Percentiles rank a stretch among this genome's conserved stretches.
phyloP scores from a whole-genome alignment of 2,329 filamentous ascomycete genomes.

The Diplodia scrobiculata region DNA sequence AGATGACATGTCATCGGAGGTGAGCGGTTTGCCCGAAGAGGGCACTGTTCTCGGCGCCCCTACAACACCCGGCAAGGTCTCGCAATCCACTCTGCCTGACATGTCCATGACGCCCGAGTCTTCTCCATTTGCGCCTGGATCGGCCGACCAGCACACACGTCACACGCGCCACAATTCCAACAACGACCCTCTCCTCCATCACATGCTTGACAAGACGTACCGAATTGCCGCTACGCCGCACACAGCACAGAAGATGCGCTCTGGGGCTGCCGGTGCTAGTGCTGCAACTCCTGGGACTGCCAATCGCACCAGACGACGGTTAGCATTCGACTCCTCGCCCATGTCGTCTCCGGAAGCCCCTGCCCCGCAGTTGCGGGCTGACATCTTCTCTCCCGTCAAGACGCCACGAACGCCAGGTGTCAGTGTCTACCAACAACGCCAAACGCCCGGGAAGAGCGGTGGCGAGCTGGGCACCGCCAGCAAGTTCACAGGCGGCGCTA shows the following conservation, averaged over 20 bases:
- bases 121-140: conserved; percentile 56
- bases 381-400: conserved; percentile 42
- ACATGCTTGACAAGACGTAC: conserved; percentile 93
- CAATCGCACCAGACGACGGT: conserved; percentile 32
- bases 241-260: conserved; percentile 50
- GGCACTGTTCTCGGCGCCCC: conserved; percentile 33
- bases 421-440: conserved; percentile 61
- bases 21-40: conserved; percentile 34
- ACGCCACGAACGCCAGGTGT: conserved; percentile 74
- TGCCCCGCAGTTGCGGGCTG: conserved; percentile 78
- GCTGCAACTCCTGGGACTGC: conserved; percentile 81
- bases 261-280: conserved; percentile 9
- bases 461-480: neutral
- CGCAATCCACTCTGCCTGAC: conserved; percentile 43
- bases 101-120: conserved; percentile 49
- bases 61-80: conserved; percentile 43
- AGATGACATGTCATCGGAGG: conserved; percentile 34
- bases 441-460: neutral
- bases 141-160: conserved; percentile 44
- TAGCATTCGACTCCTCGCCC: conserved; percentile 49
- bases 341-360: conserved; percentile 66
- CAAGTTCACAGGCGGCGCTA: conserved; percentile 5
- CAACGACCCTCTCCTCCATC: conserved; percentile 81
- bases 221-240: conserved; percentile 90
- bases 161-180: conserved; percentile 45